Evolutionary conservation across 2,329 filamentous ascomycete genomes (phyloP).

Genomic region (Phialophora chinensis): DNA sequence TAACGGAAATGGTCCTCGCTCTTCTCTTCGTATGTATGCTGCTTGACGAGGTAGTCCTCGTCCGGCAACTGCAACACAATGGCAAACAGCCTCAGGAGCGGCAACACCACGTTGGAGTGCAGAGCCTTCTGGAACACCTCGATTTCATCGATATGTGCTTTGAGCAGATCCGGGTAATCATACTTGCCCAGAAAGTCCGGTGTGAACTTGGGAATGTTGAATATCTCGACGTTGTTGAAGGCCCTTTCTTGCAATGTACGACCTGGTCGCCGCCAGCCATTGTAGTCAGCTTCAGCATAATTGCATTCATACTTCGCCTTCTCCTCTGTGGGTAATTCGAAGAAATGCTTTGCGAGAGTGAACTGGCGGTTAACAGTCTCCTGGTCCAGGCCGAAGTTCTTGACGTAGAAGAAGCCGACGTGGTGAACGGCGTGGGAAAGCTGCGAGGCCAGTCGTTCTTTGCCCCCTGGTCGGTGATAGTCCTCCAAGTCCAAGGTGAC

Average conservation of each 20-base stretch:
- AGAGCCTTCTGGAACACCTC: conserved; percentile 59
- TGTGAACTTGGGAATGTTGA: conserved; percentile 65
- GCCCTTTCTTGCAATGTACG: conserved; percentile 40
- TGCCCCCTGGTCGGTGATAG: conserved; percentile 60
- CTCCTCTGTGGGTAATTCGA: conserved; percentile 58
- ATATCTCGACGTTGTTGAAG: conserved; percentile 63
- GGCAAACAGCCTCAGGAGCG: conserved; percentile 63
- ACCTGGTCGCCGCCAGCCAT: conserved; percentile 59
- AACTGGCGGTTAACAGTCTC: conserved; percentile 65
- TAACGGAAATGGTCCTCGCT: conserved; percentile 66
- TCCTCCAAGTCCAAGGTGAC: conserved; percentile 63
- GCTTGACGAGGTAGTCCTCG: conserved; percentile 61
- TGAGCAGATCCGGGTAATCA: conserved; percentile 55
- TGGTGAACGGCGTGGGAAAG: conserved; percentile 59
- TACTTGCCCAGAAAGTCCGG: conserved; percentile 48
- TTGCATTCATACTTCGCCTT: conserved; percentile 62
- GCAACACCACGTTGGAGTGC: conserved; percentile 62
- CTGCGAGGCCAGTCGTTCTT: conserved; percentile 58
- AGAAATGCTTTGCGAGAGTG: conserved; percentile 61
- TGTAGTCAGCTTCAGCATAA: conserved; percentile 60
- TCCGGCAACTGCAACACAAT: conserved; percentile 65
- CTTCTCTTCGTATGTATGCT: conserved; percentile 63
- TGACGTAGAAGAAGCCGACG: conserved; percentile 66
- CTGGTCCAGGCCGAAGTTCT: conserved; percentile 63
- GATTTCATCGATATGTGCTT: conserved; percentile 59